Evolutionary conservation across 768 basidiomycete genomes (phyloP).

Genomic region (Krasilnikovozyma curviuscula): DNA sequence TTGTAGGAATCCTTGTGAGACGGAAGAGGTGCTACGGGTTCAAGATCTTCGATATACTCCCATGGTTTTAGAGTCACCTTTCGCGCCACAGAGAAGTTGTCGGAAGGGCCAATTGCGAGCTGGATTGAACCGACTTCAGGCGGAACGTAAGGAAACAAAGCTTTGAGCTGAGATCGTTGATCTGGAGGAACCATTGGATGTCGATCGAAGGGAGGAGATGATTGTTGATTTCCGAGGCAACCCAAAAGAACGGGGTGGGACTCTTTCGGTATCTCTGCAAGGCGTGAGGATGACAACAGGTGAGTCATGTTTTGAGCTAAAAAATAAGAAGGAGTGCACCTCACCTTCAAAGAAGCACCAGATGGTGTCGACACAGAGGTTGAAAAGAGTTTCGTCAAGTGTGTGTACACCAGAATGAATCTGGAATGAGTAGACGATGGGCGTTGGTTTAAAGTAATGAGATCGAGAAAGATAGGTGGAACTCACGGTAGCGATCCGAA

Average conservation of each 20-base stretch:
- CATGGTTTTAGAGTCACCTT: not conserved
- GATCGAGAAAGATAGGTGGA: not conserved
- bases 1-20: conserved; percentile 3
- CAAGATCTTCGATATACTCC: conserved; percentile 6
- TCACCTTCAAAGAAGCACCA: conserved; percentile 9
- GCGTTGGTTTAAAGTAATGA: not conserved
- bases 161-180: not conserved
- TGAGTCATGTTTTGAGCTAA: not conserved
- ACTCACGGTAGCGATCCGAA: conserved; percentile 1
- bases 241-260: not conserved
- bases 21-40: not conserved
- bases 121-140: not conserved
- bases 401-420: conserved; percentile 3
- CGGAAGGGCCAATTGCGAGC: not conserved
- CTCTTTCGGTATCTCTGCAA: conserved; percentile 8
- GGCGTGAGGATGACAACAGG: not conserved
- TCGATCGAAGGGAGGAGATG: not conserved
- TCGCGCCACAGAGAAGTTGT: not conserved
- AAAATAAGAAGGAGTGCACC: not conserved
- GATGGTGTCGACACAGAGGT: conserved; percentile 5
- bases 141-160: not conserved
- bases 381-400: conserved; percentile 1
- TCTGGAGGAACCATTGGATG: not conserved
- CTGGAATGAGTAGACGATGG: not conserved
- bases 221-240: conserved; percentile 1